Base-by-base conservation (phyloP, 768 basidiomycete genomes). In the Suillus tomentosus region DNA sequence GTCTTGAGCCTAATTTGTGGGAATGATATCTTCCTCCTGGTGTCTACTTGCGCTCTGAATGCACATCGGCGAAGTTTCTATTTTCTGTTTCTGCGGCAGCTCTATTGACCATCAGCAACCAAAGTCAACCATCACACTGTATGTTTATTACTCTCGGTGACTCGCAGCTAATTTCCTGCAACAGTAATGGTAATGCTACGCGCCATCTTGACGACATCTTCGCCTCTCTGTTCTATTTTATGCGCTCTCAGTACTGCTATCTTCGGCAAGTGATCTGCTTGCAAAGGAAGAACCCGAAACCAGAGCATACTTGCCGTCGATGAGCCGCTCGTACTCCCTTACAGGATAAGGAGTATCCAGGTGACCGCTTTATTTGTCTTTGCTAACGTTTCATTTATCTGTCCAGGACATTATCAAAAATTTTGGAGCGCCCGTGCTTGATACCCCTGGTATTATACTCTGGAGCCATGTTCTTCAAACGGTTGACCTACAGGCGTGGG, bases 301-400 rank as follows among this genome's bases (percentile, higher is more conserved):
- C 17, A 53, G 31, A 53, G 5, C 31, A 31, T 54, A 34, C 17
- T 34, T 31, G 27, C 27, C 11, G 17, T 19, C 8, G 17, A 34
- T 2, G 51, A 36, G 19, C 31, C 34, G 7, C n/a, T 54, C 11
- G 34, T 54, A 19, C 19, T n/a, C 53, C 34, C 13, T 19, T 27
- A n/a, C 34, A 54, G 53, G 19, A 36, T n/a, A 36, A 54, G 31
- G 34, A 54, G 34, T n/a, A 54, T 54, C 19, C 31, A 54, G 53
- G 53, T n/a, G 53, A 13, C 53, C 19, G 19, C 53, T 54, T 31
- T n/a, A 11, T 36, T 54, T n/a, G 19, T 36, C 19, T 31, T 53
- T 27, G 31, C 17, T n/a, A 34, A 54, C 34, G 7, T 19, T 11
- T 54, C 19, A 54, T n/a, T 7, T 0, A 54, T 36, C 34, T 36